Percentiles rank a stretch among this genome's conserved stretches.
These are phyloP conservation scores for Rhodotorula sp. DNA, from an alignment of 1,284 basidiomycete species.

Conservation along the genomic window DNA sequence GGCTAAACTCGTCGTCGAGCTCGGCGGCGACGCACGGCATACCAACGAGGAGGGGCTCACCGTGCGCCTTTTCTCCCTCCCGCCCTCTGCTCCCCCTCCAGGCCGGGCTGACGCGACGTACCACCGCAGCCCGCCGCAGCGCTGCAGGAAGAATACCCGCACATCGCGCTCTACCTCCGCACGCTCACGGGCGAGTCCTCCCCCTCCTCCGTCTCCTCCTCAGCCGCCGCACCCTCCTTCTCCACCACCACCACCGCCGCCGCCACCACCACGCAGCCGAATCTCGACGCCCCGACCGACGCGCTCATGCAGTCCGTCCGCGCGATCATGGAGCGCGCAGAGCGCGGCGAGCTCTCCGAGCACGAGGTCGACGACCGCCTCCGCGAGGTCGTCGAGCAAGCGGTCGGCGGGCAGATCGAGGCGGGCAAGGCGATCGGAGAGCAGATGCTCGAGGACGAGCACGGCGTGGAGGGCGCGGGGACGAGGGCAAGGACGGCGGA, in stretches of 20 bases:
- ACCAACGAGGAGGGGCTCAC: conserved; percentile 72
- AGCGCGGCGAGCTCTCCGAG: conserved; percentile 59
- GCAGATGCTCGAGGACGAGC: conserved; percentile 9
- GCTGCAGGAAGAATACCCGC: conserved; percentile 75
- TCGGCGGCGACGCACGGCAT: conserved; percentile 69
- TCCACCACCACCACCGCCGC: background rate
- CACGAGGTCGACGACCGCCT: conserved; percentile 64
- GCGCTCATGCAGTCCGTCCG: conserved; percentile 67
- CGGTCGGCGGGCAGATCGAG: conserved; percentile 32
- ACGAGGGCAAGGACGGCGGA: conserved; percentile 16
- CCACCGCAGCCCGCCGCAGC: conserved; percentile 60
- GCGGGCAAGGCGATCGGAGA: conserved; percentile 32
- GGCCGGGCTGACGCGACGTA: background rate
- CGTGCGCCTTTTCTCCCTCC: conserved; percentile 58
- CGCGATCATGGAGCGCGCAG: conserved; percentile 66
- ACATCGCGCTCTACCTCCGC: conserved; percentile 69
- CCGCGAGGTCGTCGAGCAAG: conserved; percentile 57
- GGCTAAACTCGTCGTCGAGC: conserved; percentile 73
- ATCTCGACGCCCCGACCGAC: conserved; percentile 69
- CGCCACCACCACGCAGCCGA: conserved; percentile 59
- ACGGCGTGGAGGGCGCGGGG: background rate
- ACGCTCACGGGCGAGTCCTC: conserved; percentile 53
- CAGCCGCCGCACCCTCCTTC: background rate
- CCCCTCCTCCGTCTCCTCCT: background rate
- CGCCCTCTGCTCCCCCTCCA: conserved; percentile 29